These are phyloP conservation scores for Boletus reticulatus DNA, from an alignment of 768 basidiomycete genomes.

Conservation along the genomic window DNA sequence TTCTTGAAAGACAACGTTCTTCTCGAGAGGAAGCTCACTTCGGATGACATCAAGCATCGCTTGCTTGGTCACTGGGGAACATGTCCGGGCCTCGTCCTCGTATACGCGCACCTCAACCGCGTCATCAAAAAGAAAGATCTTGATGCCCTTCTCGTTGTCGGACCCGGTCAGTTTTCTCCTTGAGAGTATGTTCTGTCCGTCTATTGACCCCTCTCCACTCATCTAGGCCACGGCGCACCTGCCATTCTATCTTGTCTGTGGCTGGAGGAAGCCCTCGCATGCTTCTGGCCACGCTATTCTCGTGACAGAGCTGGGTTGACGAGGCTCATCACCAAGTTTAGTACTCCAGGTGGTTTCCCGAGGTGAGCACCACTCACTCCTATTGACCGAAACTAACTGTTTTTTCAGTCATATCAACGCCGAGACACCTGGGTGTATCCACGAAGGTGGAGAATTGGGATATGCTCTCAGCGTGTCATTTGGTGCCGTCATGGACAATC, in stretches of 20 bases:
- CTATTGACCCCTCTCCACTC: background rate
- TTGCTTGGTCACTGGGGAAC: slow-evolving; percentile 86
- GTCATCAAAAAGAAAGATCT: slow-evolving; percentile 58
- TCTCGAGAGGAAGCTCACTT: slow-evolving; percentile 54
- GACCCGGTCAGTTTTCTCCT: slow-evolving; percentile 52
- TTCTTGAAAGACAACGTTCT: slow-evolving; percentile 75
- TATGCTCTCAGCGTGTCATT: slow-evolving; percentile 86
- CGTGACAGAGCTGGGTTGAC: slow-evolving; percentile 58
- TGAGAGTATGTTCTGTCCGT: background rate
- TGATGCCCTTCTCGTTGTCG: slow-evolving; percentile 75
- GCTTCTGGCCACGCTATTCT: slow-evolving; percentile 56
- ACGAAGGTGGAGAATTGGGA: slow-evolving; percentile 90
- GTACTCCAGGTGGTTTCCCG: slow-evolving; percentile 81
- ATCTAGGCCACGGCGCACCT: slow-evolving; percentile 76
- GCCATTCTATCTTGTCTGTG: slow-evolving; percentile 83
- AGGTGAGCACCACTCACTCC: slow-evolving; percentile 40
- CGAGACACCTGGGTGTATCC: slow-evolving; percentile 85
- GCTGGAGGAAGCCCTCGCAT: slow-evolving; percentile 72
- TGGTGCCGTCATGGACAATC: slow-evolving; percentile 90
- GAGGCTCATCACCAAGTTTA: slow-evolving; percentile 72
- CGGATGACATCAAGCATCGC: slow-evolving; percentile 76
- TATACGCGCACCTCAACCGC: slow-evolving; percentile 69
- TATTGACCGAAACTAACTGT: background rate
- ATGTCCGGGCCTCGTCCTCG: slow-evolving; percentile 72
- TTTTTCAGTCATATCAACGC: slow-evolving; percentile 67